Conservation (phyloP, 768 basidiomycete species). For the Cystobasidium onofrii region DNA sequence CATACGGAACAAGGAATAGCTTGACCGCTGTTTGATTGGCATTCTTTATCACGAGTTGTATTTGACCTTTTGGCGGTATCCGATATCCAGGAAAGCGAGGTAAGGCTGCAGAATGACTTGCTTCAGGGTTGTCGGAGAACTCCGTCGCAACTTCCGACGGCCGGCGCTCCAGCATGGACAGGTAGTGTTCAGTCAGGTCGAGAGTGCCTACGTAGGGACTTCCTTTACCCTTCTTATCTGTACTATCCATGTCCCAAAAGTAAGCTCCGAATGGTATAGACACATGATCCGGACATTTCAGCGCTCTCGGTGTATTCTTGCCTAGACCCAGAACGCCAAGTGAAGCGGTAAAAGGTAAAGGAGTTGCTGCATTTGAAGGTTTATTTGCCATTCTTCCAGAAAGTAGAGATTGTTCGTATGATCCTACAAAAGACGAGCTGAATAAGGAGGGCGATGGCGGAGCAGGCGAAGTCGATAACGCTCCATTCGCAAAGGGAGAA, state of each 20-base stretch:
- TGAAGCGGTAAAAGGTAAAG: slow-evolving; percentile 40
- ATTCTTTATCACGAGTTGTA: slow-evolving; percentile 45
- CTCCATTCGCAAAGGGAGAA: background rate
- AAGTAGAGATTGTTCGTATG: slow-evolving; percentile 43
- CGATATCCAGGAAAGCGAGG: slow-evolving; percentile 43
- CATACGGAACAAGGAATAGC: slow-evolving; percentile 45
- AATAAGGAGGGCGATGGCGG: slow-evolving; percentile 19
- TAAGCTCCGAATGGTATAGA: slow-evolving; percentile 36
- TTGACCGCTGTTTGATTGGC: slow-evolving; percentile 43
- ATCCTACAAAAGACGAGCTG: slow-evolving; percentile 39
- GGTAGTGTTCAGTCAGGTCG: slow-evolving; percentile 42
- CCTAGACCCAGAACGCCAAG: slow-evolving; percentile 38
- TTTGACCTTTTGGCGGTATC: slow-evolving; percentile 43
- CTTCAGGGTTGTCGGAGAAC: background rate
- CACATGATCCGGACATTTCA: slow-evolving; percentile 37
- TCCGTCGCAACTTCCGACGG: background rate
- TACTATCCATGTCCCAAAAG: slow-evolving; percentile 30
- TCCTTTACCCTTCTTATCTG: slow-evolving; percentile 34
- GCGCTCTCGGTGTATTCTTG: slow-evolving; percentile 25
- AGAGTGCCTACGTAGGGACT: slow-evolving; percentile 45
- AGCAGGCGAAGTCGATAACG: background rate
- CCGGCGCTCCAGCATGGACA: slow-evolving; percentile 10
- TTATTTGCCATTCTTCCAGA: slow-evolving; percentile 41
- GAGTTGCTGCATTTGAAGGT: slow-evolving; percentile 35
- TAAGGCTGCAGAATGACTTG: background rate